Evolutionary conservation across 805 yeast species (phyloP).

Genomic region (Hanseniaspora opuntiae): DNA sequence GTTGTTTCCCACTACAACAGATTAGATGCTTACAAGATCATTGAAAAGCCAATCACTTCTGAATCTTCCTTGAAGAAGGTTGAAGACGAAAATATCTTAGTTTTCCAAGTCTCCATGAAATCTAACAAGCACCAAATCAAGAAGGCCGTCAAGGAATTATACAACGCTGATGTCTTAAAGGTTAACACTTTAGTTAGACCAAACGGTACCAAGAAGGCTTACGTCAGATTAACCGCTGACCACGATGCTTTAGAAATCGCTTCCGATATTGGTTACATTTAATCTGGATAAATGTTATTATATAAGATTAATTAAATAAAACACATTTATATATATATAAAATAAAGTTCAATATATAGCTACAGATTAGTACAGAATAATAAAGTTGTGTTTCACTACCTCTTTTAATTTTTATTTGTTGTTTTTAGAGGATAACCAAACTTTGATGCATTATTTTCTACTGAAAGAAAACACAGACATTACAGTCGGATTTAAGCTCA

Average conservation of each 20-base stretch:
- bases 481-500: no score
- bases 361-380: not conserved
- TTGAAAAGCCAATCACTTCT: slow-evolving; percentile 88
- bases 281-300: slow-evolving; percentile 25
- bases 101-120: slow-evolving; percentile 92
- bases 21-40: slow-evolving; percentile 87
- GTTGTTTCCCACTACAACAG: slow-evolving; percentile 96
- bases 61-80: slow-evolving; percentile 99
- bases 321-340: not conserved
- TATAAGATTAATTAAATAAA: not conserved
- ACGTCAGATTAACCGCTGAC: slow-evolving; percentile 96
- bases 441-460: no score
- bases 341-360: not conserved
- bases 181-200: slow-evolving; percentile 97
- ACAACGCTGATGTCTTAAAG: slow-evolving; percentile 85
- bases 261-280: slow-evolving; percentile 98
- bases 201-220: slow-evolving; percentile 99
- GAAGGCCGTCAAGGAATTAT: slow-evolving; percentile 94
- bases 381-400: not conserved
- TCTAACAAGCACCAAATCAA: slow-evolving; percentile 98
- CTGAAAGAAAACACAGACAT: no score
- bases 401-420: not conserved
- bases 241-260: slow-evolving; percentile 99
- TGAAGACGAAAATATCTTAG: slow-evolving; percentile 98
- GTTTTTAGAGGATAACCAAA: not conserved